phyloP scores from a whole-genome alignment of 371 early-diverging fungal genomes.

The Mortierella sp. region DNA sequence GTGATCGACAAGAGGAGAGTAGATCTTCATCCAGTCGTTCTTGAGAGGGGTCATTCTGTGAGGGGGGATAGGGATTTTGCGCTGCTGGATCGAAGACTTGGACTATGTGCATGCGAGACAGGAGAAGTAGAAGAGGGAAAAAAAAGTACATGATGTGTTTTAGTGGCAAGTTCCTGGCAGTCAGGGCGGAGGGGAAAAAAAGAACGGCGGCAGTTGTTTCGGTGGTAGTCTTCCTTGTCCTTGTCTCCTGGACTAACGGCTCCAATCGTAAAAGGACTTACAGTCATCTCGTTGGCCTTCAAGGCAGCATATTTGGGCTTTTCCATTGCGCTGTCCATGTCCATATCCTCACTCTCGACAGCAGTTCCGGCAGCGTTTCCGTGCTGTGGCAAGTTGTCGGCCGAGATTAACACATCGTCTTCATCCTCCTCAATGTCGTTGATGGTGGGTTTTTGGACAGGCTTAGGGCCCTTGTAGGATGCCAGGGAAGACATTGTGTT shows the following conservation, averaged over 20 bases:
- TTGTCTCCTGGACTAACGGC: no score
- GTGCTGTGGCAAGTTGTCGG: conserved; percentile 68
- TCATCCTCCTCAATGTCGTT: conserved; percentile 63
- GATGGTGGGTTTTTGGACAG: conserved; percentile 64
- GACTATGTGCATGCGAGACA: conserved; percentile 17
- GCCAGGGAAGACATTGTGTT: conserved; percentile 65
- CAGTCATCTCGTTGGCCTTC: conserved; percentile 57
- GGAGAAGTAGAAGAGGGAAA: not conserved
- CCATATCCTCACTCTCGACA: conserved; percentile 62
- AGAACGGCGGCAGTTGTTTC: not conserved
- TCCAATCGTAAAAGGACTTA: conserved; percentile 17
- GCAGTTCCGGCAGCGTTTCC: conserved; percentile 51
- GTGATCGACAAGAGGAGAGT: conserved; percentile 98
- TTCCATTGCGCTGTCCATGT: conserved; percentile 63
- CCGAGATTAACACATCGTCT: conserved; percentile 74
- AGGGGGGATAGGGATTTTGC: conserved; percentile 93
- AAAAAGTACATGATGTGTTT: not conserved
- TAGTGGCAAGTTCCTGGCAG: not conserved
- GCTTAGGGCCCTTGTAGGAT: conserved; percentile 69
- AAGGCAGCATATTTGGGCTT: conserved; percentile 51
- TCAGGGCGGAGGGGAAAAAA: not conserved
- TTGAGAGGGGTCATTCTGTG: conserved; percentile 95
- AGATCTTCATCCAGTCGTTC: conserved; percentile 98
- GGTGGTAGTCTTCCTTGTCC: not conserved
- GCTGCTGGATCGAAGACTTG: conserved; percentile 64